Base-by-base conservation (phyloP, 805 yeast genomes). In the Nakazawaea wyomingensis region DNA sequence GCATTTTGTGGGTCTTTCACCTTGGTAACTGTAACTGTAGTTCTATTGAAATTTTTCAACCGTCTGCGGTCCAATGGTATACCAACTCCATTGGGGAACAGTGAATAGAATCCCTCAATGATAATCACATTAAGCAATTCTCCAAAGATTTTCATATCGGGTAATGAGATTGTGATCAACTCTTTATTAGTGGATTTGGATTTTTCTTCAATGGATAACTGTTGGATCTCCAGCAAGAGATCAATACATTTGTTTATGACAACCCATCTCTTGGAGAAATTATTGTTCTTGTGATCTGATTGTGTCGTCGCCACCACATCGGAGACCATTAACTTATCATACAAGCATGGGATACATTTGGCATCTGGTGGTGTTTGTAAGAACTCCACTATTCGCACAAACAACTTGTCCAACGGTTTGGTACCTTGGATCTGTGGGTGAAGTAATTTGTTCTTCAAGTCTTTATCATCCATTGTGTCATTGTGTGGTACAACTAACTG, bases 101-200 rank as follows among this genome's bases (percentile, higher is more conserved):
- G 74, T 0, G 89, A 77, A 50, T 82, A 83, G 0, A 91, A 68
- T 0, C 95, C 90, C 49, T 80, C 82, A 1, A 83, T 60, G 0
- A 89, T 76, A 2, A 90, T 66, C 9, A 83, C 45, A 49, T 81
- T 83, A 16, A 84, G 59, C 34, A 91, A 55, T 18, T 70, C 74
- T 28, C 84, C 82, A 44, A 93, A 74, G 4, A 77, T 72, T 56
- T 80, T 84, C 72, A 91, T 80, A 57, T 93, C 98, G 53, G 87
- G 89, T 8, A 91, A 67, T 0, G 97, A 86, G 13, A 91, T 81
- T 7, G 83, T 67, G 9, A 85, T 68, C 39, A 75, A 50, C 37
- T 62, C 56, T 45, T 69, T 68, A 5, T 52, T 43, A n/a, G 28
- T 27, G 3, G 37, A 34, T 5, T 39, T 43, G 11, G 45, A 41